These are phyloP conservation scores for Ceriops decandra DNA, from an alignment of 345 rosid genomes.

Conservation along the genomic window DNA sequence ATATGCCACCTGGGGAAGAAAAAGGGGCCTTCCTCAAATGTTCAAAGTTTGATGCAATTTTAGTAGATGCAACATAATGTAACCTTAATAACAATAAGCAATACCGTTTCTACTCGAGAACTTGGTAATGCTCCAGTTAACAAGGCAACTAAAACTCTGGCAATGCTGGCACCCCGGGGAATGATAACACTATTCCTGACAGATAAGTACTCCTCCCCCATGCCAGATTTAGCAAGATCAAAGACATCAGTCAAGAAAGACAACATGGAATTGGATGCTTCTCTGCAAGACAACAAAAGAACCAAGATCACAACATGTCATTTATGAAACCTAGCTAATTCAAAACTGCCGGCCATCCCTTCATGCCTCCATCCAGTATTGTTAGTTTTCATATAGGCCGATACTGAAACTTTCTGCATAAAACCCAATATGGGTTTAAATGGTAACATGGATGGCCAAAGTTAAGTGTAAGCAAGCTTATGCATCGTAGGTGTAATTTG, in stretches of 20 bases:
- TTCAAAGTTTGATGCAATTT: neutral
- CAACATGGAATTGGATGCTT: conserved; percentile 91
- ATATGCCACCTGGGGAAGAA: conserved; percentile 55
- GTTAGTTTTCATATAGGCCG: too few species aligned
- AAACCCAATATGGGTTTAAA: too few species aligned
- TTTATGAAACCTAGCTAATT: neutral
- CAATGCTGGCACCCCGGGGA: conserved; percentile 78
- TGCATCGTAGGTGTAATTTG: neutral
- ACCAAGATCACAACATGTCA: neutral
- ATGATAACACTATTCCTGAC: conserved; percentile 64
- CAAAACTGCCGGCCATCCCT: too few species aligned
- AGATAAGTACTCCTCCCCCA: conserved; percentile 56
- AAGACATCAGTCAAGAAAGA: conserved; percentile 83
- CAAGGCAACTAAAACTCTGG: conserved; percentile 81
- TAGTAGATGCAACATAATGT: neutral
- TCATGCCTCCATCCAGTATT: too few species aligned
- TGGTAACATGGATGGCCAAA: too few species aligned
- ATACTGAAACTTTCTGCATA: too few species aligned
- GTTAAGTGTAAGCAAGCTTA: too few species aligned
- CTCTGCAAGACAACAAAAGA: conserved; percentile 45
- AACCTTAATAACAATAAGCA: neutral
- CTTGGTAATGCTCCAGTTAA: conserved; percentile 95
- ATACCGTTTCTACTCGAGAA: conserved; percentile 87
- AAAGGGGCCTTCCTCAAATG: neutral
- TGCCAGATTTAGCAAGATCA: conserved; percentile 67